Evolutionary conservation across 1,139 yeast genomes (phyloP).

Genomic region (Candida tetrigidarum): DNA sequence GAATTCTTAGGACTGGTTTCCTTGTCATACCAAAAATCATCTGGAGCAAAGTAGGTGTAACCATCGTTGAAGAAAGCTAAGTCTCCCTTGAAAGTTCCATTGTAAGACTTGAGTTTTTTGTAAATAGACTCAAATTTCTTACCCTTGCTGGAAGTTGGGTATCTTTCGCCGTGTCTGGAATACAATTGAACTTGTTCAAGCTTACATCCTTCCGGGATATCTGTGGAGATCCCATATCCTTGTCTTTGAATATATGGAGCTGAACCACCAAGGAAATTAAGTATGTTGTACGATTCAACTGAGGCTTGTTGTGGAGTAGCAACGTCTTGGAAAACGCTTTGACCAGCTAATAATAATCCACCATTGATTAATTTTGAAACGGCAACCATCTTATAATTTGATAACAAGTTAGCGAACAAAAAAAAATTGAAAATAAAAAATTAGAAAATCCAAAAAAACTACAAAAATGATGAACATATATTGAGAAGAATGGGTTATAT

Average conservation of each 20-base stretch:
- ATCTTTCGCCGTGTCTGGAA: slow-evolving; percentile 76
- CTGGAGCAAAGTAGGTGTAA: slow-evolving; percentile 35
- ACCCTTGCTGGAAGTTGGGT: slow-evolving; percentile 47
- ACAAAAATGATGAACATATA: not conserved
- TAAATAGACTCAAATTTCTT: slow-evolving; percentile 21
- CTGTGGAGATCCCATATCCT: slow-evolving; percentile 52
- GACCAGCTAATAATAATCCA: slow-evolving; percentile 36
- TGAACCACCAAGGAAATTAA: slow-evolving; percentile 49
- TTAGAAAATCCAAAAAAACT: not conserved
- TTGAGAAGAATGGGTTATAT: too few relatives aligned
- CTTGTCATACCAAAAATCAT: slow-evolving; percentile 28
- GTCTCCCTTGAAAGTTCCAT: slow-evolving; percentile 32
- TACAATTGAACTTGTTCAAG: slow-evolving; percentile 68
- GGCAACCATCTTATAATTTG: slow-evolving; percentile 30
- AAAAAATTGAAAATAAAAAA: not conserved
- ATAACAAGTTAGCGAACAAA: not conserved
- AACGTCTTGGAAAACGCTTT: slow-evolving; percentile 31
- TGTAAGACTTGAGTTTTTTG: slow-evolving; percentile 26
- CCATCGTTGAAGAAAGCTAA: slow-evolving; percentile 33
- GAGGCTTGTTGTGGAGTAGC: slow-evolving; percentile 44
- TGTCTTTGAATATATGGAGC: slow-evolving; percentile 51
- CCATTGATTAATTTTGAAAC: slow-evolving; percentile 34
- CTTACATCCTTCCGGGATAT: slow-evolving; percentile 53
- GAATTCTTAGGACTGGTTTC: slow-evolving; percentile 36
- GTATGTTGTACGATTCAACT: slow-evolving; percentile 42